Evolutionary conservation across 2,329 filamentous ascomycete genomes (phyloP).

Genomic region (Aspergillus brasiliensis): DNA sequence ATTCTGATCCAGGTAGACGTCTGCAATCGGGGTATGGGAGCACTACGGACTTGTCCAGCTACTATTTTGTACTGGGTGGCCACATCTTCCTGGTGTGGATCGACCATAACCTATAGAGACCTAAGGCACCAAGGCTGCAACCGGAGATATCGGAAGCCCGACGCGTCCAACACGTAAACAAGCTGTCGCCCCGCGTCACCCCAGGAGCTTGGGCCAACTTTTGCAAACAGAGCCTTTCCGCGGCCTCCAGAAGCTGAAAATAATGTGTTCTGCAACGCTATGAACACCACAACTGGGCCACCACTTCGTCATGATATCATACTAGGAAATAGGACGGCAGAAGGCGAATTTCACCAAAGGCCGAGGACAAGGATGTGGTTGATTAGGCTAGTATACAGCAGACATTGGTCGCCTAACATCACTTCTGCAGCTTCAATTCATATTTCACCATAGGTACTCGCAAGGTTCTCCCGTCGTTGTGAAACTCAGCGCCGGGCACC

Average conservation of each 20-base stretch:
- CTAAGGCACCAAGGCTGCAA: conserved; percentile 18
- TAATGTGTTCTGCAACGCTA: background rate
- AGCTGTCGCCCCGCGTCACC: conserved; percentile 21
- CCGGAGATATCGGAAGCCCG: conserved; percentile 24
- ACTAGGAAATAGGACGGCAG: background rate
- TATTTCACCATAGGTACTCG: conserved; percentile 22
- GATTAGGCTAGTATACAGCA: conserved; percentile 34
- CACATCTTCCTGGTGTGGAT: background rate
- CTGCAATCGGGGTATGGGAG: background rate
- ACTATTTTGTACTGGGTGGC: background rate
- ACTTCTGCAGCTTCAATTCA: conserved; percentile 25
- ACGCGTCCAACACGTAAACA: conserved; percentile 29
- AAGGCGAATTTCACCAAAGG: conserved; percentile 5
- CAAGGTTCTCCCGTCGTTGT: conserved; percentile 21
- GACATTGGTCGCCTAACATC: conserved; percentile 22
- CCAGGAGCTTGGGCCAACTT: conserved; percentile 25
- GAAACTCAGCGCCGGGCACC: conserved; percentile 24
- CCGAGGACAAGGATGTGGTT: conserved; percentile 18
- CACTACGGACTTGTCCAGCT: too few species aligned
- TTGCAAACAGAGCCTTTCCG: conserved; percentile 1
- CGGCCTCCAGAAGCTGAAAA: background rate
- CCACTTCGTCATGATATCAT: background rate
- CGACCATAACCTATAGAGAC: background rate
- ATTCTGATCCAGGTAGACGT: background rate
- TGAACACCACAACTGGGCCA: background rate